phyloP scores from a whole-genome alignment of 768 basidiomycete species.

The Mycena capillaripes region DNA sequence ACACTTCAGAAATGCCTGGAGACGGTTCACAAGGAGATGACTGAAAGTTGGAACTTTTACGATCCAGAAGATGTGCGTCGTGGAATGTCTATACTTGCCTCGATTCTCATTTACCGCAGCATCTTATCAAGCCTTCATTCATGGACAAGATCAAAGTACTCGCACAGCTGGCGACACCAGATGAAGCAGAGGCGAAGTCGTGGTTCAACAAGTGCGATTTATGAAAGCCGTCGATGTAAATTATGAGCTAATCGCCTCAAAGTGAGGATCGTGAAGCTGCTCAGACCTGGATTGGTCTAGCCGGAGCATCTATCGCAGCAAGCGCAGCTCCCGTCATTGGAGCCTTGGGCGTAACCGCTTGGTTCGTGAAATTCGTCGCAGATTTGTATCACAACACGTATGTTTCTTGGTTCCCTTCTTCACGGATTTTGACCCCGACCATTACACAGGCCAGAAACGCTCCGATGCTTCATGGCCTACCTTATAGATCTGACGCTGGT shows the following conservation, averaged over 20 bases:
- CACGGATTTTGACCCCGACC: neutral
- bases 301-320: neutral
- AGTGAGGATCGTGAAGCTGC: neutral
- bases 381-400: neutral
- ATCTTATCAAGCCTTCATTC: neutral
- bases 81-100: no score
- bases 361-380: neutral
- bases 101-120: no score
- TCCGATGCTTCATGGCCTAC: slow-evolving; percentile 7
- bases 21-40: neutral
- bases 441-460: neutral
- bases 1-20: neutral
- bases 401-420: neutral
- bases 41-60: neutral
- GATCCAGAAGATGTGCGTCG: neutral
- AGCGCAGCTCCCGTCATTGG: neutral
- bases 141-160: neutral
- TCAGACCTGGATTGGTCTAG: neutral
- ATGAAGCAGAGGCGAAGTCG: neutral
- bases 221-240: neutral
- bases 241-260: neutral
- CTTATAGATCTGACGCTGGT: slow-evolving; percentile 5
- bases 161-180: neutral
- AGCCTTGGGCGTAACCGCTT: neutral
- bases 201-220: neutral